Evolutionary conservation across 1,284 basidiomycete genomes (phyloP).

Genomic region (Melampsora americana): DNA sequence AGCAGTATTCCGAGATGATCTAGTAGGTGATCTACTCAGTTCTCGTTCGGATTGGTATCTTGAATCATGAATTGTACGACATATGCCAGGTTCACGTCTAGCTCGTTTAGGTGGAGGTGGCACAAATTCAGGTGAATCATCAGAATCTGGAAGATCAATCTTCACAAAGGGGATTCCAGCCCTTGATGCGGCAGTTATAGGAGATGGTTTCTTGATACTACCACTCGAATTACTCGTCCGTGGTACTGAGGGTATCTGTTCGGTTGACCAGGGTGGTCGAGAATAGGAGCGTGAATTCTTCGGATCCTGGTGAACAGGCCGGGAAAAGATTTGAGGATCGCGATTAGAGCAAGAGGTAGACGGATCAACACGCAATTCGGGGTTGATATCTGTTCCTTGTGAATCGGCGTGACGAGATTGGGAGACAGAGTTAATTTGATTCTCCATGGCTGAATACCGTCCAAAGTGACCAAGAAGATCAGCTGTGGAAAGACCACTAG

Average conservation of each 20-base stretch:
- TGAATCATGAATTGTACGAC: neutral
- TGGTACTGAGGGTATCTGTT: neutral
- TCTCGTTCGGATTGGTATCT: neutral
- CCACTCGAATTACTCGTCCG: neutral
- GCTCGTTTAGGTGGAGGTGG: conserved; percentile 19
- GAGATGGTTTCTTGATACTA: conserved; percentile 8
- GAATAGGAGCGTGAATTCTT: neutral
- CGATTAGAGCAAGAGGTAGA: neutral
- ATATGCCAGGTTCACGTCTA: neutral
- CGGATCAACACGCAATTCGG: neutral
- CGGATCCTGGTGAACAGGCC: neutral
- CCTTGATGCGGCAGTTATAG: conserved; percentile 17
- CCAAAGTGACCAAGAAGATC: conserved; percentile 6
- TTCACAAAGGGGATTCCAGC: conserved; percentile 37
- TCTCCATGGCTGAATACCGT: conserved; percentile 2
- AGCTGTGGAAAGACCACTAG: neutral
- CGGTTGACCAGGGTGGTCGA: neutral
- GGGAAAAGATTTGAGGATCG: neutral
- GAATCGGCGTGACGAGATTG: neutral
- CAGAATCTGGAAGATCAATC: conserved; percentile 37
- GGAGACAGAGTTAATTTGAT: neutral
- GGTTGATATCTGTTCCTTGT: neutral
- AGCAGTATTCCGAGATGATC: neutral
- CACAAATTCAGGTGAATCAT: conserved; percentile 43
- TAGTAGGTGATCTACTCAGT: neutral